phyloP scores from a whole-genome alignment of 768 basidiomycete species.

The Rhizopogon vinicolor region DNA sequence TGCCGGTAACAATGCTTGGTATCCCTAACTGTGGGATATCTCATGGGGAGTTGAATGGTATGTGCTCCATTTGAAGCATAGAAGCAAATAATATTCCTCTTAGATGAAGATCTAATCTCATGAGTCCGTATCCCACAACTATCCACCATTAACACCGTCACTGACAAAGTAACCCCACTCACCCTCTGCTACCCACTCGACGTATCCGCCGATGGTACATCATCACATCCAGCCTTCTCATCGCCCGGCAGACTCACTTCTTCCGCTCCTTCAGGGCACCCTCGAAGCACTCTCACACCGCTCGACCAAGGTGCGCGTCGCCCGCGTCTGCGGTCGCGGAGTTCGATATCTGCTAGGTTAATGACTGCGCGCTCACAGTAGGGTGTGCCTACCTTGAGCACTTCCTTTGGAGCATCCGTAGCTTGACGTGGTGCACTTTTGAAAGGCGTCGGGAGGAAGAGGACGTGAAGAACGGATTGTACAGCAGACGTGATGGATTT shows the following conservation, averaged over 20 bases:
- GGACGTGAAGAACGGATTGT: conserved; percentile 74
- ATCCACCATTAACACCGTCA: neutral
- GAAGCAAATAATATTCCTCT: neutral
- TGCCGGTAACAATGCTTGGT: too few relatives aligned
- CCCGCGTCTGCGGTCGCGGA: conserved; percentile 24
- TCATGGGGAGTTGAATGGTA: too few relatives aligned
- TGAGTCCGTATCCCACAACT: neutral
- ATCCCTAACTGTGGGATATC: too few relatives aligned
- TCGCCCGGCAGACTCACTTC: conserved; percentile 15
- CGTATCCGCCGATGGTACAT: conserved; percentile 21
- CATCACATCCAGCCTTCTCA: conserved; percentile 14
- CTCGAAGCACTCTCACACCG: conserved; percentile 79
- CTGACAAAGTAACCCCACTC: neutral
- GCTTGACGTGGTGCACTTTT: conserved; percentile 40
- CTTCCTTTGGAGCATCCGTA: conserved; percentile 42
- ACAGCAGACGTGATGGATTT: conserved; percentile 55
- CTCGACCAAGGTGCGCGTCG: conserved; percentile 54
- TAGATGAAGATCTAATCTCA: neutral
- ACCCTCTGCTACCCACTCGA: conserved; percentile 9
- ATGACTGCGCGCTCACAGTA: conserved; percentile 76
- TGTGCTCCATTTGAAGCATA: too few relatives aligned
- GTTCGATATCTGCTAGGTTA: conserved; percentile 33
- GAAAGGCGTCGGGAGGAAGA: conserved; percentile 80
- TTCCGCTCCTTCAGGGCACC: conserved; percentile 65
- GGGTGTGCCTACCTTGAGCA: conserved; percentile 72